phyloP scores from a whole-genome alignment of 2,329 filamentous ascomycete genomes.

The Graphiopsis chlorocephala region DNA sequence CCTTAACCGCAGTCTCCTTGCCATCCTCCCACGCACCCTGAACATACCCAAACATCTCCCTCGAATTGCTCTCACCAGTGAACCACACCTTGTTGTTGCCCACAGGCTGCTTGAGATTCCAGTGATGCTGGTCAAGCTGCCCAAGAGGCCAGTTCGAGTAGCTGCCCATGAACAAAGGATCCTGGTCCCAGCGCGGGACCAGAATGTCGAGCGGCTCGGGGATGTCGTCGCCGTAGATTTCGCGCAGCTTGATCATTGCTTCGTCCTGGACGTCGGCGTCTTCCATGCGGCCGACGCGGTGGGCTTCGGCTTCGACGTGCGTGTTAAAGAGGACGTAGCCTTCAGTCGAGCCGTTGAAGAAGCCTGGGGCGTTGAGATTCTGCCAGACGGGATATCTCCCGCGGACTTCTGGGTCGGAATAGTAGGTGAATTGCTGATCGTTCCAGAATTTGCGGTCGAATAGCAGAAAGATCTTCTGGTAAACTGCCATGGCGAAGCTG shows the following conservation, averaged over 20 bases:
- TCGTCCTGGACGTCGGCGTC: conserved; percentile 58
- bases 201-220: conserved; percentile 60
- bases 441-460: conserved; percentile 68
- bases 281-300: conserved; percentile 58
- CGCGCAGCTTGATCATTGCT: conserved; percentile 55
- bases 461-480: conserved; percentile 71
- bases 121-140: conserved; percentile 62
- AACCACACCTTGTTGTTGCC: conserved; percentile 27
- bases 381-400: conserved; percentile 64
- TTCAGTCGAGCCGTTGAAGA: conserved; percentile 52
- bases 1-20: conserved; percentile 1
- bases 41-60: conserved; percentile 10
- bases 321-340: conserved; percentile 64
- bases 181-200: conserved; percentile 58
- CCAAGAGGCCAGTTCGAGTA: conserved; percentile 68
- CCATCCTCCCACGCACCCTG: conserved; percentile 13
- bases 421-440: conserved; percentile 53
- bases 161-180: conserved; percentile 56
- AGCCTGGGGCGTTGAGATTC: conserved; percentile 57
- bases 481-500: conserved; percentile 67
- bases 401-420: conserved; percentile 47
- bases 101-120: conserved; percentile 63
- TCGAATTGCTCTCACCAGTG: conserved; percentile 3
- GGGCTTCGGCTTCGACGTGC: conserved; percentile 56
- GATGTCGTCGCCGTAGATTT: conserved; percentile 60